A percentile compares a stretch with the other conserved stretches of the same genome.
phyloP scores from a whole-genome alignment of 306 rosid genomes.

The Vigna mungo region DNA sequence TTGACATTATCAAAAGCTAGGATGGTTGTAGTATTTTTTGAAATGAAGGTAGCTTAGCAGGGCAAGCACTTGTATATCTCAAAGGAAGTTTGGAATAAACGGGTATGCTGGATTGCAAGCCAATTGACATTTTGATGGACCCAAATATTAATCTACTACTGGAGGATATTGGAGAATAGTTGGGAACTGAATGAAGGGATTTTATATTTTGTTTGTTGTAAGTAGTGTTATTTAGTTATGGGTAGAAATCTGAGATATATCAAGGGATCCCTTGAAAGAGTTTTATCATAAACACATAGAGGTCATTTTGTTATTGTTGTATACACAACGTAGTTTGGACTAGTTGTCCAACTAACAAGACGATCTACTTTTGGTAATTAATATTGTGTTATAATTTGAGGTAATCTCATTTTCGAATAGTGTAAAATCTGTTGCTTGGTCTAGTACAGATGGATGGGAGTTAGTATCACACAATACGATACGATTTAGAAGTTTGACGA shows the following conservation, averaged over 20 bases:
- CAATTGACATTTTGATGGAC: no score
- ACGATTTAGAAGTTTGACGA: no score
- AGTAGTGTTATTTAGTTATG: background rate
- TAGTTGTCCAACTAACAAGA: background rate
- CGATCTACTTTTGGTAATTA: background rate
- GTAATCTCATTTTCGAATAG: background rate
- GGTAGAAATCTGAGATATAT: background rate
- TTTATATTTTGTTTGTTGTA: background rate
- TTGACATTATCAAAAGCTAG: background rate
- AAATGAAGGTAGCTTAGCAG: background rate
- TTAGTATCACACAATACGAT: no score
- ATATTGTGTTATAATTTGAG: background rate
- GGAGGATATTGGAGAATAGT: background rate
- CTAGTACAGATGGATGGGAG: background rate
- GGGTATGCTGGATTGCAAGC: background rate
- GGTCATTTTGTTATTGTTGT: background rate
- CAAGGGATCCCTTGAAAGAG: background rate
- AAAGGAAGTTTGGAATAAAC: background rate
- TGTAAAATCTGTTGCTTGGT: background rate
- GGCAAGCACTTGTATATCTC: background rate
- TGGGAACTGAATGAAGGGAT: background rate
- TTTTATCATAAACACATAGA: background rate
- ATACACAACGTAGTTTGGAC: conserved; percentile 12
- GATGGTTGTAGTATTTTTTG: background rate
- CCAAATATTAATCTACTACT: background rate